phyloP scores from a whole-genome alignment of 1,139 yeast species.

The Pichia sp. region DNA sequence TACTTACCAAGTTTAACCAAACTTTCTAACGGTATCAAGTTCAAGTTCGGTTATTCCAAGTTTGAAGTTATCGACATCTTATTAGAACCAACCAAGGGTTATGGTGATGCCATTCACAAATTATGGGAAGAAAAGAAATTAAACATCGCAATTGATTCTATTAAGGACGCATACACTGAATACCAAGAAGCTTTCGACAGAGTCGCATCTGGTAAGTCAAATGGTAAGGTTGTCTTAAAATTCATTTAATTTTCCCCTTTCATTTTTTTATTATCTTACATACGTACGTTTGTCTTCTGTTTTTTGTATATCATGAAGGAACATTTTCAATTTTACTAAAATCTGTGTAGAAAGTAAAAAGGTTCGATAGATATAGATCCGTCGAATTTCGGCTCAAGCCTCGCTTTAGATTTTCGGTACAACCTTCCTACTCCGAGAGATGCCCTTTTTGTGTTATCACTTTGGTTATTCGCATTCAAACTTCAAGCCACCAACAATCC shows the following conservation, averaged over 20 bases:
- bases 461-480: no score
- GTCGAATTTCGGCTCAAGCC: no score
- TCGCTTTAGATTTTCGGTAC: no score
- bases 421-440: no score
- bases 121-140: conserved; percentile 44
- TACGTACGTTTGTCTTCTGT: not conserved
- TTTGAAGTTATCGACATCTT: conserved; percentile 19
- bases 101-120: conserved; percentile 25
- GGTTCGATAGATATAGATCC: no score
- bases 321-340: no score
- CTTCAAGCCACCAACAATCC: no score
- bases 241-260: conserved; percentile 2
- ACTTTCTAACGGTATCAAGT: conserved; percentile 15
- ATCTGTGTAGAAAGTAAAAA: no score
- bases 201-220: conserved; percentile 46
- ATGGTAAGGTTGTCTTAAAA: conserved; percentile 56
- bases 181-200: conserved; percentile 48
- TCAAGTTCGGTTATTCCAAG: conserved; percentile 23
- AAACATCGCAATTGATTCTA: conserved; percentile 51
- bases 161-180: conserved; percentile 44
- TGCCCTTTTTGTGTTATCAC: no score
- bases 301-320: no score
- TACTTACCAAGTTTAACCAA: conserved; percentile 17
- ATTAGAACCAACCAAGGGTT: conserved; percentile 12
- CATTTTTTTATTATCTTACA: not conserved